Evolutionary conservation across 2,329 filamentous ascomycete species (phyloP).

Genomic region (Hymenoscyphus infarciens): DNA sequence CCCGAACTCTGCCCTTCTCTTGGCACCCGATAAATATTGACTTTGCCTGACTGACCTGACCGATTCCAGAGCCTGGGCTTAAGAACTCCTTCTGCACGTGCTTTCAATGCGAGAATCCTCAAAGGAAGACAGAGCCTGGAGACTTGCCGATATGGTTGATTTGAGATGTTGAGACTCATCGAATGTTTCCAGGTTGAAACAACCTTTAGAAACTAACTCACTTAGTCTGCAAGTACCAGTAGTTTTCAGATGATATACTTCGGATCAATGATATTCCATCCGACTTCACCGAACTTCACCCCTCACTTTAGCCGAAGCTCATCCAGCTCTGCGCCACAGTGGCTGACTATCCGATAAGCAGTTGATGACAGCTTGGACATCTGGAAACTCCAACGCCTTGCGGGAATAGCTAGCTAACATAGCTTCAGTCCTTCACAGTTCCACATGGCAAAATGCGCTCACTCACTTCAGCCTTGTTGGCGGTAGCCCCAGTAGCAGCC

Average conservation of each 20-base stretch:
- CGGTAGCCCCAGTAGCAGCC: constrained; percentile 37
- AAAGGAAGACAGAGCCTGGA: neutral
- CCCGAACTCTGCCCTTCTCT: neutral
- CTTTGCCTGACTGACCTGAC: neutral
- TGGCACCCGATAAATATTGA: neutral
- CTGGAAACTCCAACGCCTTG: neutral
- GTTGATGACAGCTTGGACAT: constrained; percentile 16
- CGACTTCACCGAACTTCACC: too few species aligned
- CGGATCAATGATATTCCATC: neutral
- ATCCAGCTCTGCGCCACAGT: neutral
- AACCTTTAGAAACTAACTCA: neutral
- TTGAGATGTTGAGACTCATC: neutral
- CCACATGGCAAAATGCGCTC: constrained; percentile 33
- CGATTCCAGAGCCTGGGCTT: neutral
- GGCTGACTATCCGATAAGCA: constrained; percentile 7
- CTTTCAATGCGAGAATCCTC: neutral
- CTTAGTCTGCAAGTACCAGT: neutral
- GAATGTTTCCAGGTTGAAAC: neutral
- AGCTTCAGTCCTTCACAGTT: neutral
- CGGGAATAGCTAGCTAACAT: neutral
- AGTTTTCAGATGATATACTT: neutral
- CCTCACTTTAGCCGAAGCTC: neutral
- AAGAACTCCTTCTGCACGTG: neutral
- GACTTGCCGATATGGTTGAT: neutral
- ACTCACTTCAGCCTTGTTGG: constrained; percentile 30